Evolutionary conservation across 116 monocot species (phyloP).

Genomic region (Cymodocea nodosa): DNA sequence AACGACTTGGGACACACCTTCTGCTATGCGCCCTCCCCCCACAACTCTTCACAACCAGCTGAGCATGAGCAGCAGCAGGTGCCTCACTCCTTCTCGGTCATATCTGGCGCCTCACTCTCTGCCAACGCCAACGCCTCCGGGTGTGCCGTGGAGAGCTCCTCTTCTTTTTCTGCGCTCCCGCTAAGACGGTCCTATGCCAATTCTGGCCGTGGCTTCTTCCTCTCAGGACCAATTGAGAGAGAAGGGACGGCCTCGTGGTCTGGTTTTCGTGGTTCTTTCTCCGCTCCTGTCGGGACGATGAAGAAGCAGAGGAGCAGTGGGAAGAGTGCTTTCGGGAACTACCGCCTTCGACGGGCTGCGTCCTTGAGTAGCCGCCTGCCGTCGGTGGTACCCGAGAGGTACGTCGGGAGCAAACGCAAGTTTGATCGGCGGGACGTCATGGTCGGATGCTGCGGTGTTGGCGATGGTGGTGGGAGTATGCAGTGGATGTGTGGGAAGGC

Average conservation of each 20-base stretch:
- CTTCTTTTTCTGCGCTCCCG: background rate
- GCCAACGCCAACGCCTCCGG: conserved; percentile 4
- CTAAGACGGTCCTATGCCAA: background rate
- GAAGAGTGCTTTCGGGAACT: background rate
- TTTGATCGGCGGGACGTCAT: background rate
- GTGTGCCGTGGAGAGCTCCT: background rate
- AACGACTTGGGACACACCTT: background rate
- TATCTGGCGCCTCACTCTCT: conserved; percentile 2
- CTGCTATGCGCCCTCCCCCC: background rate
- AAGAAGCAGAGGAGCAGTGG: background rate
- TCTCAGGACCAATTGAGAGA: conserved; percentile 25
- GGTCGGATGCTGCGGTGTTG: background rate
- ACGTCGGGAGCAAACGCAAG: background rate
- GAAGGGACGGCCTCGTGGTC: conserved; percentile 2
- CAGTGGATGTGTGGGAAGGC: conserved; percentile 92
- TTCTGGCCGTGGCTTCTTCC: conserved; percentile 3
- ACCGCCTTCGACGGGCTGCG: conserved; percentile 30
- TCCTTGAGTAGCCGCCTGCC: conserved; percentile 30
- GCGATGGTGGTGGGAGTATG: conserved; percentile 5
- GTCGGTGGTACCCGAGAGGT: background rate
- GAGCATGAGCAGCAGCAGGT: too few relatives aligned
- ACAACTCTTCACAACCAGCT: background rate
- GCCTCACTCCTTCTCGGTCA: background rate
- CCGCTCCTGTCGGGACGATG: background rate
- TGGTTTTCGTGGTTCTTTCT: conserved; percentile 34